These are phyloP conservation scores for Neobulgaria alba DNA, from an alignment of 2,329 filamentous ascomycete species.

Conservation along the genomic window DNA sequence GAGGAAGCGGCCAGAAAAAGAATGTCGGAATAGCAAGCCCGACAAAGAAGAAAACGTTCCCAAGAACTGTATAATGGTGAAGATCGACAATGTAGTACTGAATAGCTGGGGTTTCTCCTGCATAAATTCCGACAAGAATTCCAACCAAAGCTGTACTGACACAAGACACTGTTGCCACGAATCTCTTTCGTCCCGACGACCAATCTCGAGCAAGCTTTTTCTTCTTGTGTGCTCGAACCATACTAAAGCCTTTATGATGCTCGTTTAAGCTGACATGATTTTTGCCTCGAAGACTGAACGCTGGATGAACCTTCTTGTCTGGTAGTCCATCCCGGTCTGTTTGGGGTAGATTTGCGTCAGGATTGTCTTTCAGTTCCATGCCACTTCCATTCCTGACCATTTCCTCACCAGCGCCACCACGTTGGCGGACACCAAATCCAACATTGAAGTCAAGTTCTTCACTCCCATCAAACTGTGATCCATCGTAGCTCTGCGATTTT, in stretches of 20 bases:
- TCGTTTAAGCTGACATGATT: constrained; percentile 47
- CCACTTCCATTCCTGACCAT: constrained; percentile 5
- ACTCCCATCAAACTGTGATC: constrained; percentile 13
- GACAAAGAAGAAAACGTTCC: constrained; percentile 65
- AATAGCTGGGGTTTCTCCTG: constrained; percentile 69
- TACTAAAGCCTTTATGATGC: constrained; percentile 39
- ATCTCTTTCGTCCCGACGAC: constrained; percentile 57
- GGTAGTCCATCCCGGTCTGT: constrained; percentile 7
- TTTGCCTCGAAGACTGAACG: constrained; percentile 37
- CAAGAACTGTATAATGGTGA: constrained; percentile 57
- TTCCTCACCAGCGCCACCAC: constrained; percentile 10
- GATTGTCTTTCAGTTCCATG: constrained; percentile 17
- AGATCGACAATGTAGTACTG: constrained; percentile 69
- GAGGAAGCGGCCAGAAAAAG: constrained; percentile 63
- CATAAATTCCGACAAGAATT: constrained; percentile 65
- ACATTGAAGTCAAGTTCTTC: constrained; percentile 22
- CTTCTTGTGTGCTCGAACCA: constrained; percentile 46
- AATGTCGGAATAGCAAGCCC: constrained; percentile 63
- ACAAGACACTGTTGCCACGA: constrained; percentile 61
- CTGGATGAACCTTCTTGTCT: background rate
- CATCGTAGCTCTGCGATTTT: constrained; percentile 18
- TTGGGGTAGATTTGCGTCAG: constrained; percentile 14
- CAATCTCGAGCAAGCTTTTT: constrained; percentile 66
- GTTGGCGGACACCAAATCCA: constrained; percentile 16
- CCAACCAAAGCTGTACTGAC: constrained; percentile 65